Base-by-base conservation (phyloP, 495 filamentous ascomycete species). In the Filosporella fistucella region DNA sequence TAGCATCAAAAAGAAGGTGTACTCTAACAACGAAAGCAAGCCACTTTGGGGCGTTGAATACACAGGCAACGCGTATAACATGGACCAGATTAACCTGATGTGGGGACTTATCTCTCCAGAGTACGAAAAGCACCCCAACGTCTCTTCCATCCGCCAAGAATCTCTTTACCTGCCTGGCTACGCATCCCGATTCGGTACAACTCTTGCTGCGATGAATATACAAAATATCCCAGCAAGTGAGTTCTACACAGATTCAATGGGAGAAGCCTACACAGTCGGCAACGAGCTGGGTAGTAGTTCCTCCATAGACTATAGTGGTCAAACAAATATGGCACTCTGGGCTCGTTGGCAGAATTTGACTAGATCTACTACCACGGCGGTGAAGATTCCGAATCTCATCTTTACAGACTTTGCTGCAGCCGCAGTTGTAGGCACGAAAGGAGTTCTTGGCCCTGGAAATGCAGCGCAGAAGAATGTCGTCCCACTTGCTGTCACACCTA, bases 341-440 rank as follows among this genome's bases (percentile, higher is more conserved):
- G 37, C 34, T 1, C 44, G 40, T 18, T 72, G 68, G 66, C 63
- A 68, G 43, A 51, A 57, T 9, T 48, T 68, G 1, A 55, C 59
- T 1, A 34, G 14, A 1, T 53, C 53, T 2, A n/a, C 51, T 3
- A 10, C 21, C 0, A 42, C 40, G 1, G 54, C 59, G 2, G 54
- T 52, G 0, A 12, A 37, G n/a, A 73, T 73, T 29, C 37, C 66
- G 3, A 67, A 73, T 37, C 56, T 70, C 0, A 61, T 72, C 24
- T 73, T 62, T 61, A 69, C 69, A 0, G 68, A 75, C 39, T 22
- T 62, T 2, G 55, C 65, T 0, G 64, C 70, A 7, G 61, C 61
- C 34, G 54, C 57, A 0, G 58, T 70, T 0, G 57, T 70, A 1
- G 69, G 70, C 0, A 71, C 63, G 0, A 63, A 56, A 42, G 52